A percentile compares a stretch with the other conserved stretches of the same genome.
phyloP scores from a whole-genome alignment of 345 rosid genomes.

The Eucalyptus dawsonii region DNA sequence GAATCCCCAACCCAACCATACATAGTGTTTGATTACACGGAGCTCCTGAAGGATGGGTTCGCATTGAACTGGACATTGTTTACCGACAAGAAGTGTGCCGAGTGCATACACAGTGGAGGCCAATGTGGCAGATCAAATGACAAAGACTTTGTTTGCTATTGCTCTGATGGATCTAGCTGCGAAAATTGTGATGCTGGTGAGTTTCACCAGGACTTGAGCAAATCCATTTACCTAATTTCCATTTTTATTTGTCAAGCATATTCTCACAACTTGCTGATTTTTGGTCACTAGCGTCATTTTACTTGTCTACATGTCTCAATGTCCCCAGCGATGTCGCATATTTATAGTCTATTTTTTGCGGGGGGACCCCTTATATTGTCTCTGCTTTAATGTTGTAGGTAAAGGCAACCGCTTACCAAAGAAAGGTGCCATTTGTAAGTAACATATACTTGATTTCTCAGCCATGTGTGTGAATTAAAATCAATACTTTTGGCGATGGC shows the following conservation, averaged over 20 bases:
- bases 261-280: fast-evolving
- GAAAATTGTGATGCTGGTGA: constrained; percentile 4
- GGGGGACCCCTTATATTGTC: not conserved
- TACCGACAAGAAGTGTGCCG: not conserved
- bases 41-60: not conserved
- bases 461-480: not conserved
- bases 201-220: not conserved
- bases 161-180: constrained; percentile 1
- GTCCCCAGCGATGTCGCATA: fast-evolving
- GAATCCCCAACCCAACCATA: not conserved
- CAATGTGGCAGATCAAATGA: constrained; percentile 8
- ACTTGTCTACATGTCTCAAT: not conserved
- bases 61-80: not conserved
- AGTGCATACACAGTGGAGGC: constrained; percentile 7
- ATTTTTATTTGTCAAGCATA: not conserved
- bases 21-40: not conserved
- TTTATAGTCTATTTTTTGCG: too few species aligned
- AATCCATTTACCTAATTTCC: not conserved
- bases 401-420: fast-evolving
- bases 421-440: not conserved
- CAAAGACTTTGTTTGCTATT: not conserved
- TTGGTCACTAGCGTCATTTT: not conserved
- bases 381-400: not conserved
- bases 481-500: not conserved
- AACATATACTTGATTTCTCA: not conserved